Evolutionary conservation across 495 filamentous ascomycete species (phyloP).

Genomic region (Aspergillus affinis): DNA sequence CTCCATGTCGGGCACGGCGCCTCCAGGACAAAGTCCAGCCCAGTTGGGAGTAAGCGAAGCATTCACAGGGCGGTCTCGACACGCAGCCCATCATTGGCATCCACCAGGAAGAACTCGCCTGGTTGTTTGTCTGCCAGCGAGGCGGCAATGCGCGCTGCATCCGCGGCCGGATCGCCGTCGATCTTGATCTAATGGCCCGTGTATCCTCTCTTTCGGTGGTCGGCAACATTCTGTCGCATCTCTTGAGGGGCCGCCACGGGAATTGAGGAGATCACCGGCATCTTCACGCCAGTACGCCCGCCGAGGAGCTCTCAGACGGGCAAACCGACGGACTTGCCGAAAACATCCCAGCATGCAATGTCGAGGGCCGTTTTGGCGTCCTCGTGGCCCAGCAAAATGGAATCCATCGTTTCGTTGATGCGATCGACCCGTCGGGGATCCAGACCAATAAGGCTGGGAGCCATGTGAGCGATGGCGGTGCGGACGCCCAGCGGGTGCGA

Average conservation of each 20-base stretch:
- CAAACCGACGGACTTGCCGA: constrained; percentile 11
- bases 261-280: constrained; percentile 12
- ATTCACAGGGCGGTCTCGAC: constrained; percentile 12
- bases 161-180: background rate
- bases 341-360: constrained; percentile 15
- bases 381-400: constrained; percentile 1
- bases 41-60: constrained; percentile 8
- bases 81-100: constrained; percentile 14
- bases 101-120: constrained; percentile 13
- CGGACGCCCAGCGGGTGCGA: constrained; percentile 10
- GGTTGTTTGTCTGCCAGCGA: constrained; percentile 11
- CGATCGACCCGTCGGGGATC: constrained; percentile 15
- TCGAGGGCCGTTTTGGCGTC: constrained; percentile 12
- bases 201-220: background rate
- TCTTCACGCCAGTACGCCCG: constrained; percentile 6
- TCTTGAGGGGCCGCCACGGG: constrained; percentile 1
- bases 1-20: constrained; percentile 14
- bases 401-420: constrained; percentile 16
- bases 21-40: constrained; percentile 13
- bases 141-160: constrained; percentile 12
- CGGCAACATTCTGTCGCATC: constrained; percentile 1
- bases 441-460: constrained; percentile 10
- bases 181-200: constrained; percentile 8
- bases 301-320: constrained; percentile 14
- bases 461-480: constrained; percentile 9